Conservation (phyloP, 2,329 filamentous ascomycete species). For the Talaromyces rugulosus region DNA sequence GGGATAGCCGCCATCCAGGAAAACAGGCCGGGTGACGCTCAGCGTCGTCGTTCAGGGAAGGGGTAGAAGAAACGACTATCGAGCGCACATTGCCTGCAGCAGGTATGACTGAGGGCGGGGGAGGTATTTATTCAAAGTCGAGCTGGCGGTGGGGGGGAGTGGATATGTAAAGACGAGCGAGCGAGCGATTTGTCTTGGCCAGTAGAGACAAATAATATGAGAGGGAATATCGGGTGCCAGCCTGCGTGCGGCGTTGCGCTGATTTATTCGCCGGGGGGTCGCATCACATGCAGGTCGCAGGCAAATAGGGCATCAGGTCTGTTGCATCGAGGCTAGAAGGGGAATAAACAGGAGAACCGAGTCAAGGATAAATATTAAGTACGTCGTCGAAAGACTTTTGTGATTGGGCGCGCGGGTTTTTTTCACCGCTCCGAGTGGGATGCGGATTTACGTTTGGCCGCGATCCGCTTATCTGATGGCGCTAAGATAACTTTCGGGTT, state of each 20-base stretch:
- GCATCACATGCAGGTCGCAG: slow-evolving; percentile 7
- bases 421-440: slow-evolving; percentile 13
- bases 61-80: slow-evolving; percentile 17
- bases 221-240: slow-evolving; percentile 14
- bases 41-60: neutral
- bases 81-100: slow-evolving; percentile 20
- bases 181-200: slow-evolving; percentile 3
- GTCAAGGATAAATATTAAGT: neutral
- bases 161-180: neutral
- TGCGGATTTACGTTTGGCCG: slow-evolving; percentile 19
- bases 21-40: neutral
- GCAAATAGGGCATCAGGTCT: neutral
- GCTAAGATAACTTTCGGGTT: slow-evolving; percentile 33
- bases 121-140: neutral
- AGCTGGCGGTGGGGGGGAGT: neutral
- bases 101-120: neutral
- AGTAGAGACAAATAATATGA: neutral
- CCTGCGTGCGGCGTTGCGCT: slow-evolving; percentile 2
- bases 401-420: neutral
- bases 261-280: slow-evolving; percentile 3
- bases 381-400: no score
- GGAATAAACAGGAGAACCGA: neutral
- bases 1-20: slow-evolving; percentile 35
- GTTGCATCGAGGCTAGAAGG: neutral
- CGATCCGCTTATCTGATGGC: slow-evolving; percentile 43